These are phyloP conservation scores for Rozella allomycis DNA, from an alignment of 371 early-diverging fungal genomes.

Conservation along the genomic window DNA sequence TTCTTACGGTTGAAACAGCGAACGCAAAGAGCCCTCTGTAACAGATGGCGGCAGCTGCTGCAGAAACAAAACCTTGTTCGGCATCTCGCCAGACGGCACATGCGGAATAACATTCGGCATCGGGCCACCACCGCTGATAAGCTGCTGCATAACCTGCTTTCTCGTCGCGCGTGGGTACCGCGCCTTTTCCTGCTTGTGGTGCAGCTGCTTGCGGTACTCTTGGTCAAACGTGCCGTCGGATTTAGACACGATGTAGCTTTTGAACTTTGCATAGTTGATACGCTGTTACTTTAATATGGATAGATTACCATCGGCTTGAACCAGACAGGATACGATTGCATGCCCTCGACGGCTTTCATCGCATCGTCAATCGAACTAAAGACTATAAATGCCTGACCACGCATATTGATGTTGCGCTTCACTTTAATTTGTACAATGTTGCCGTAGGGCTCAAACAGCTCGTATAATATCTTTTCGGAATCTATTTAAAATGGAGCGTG, in stretches of 20 bases:
- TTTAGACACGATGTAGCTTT: slow-evolving; percentile 1
- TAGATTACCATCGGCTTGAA: slow-evolving; percentile 22
- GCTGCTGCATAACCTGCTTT: neutral
- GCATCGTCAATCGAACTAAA: slow-evolving; percentile 38
- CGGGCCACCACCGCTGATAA: neutral
- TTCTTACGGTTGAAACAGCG: slow-evolving; percentile 2
- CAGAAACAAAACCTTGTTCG: slow-evolving; percentile 4
- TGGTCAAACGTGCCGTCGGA: slow-evolving; percentile 1
- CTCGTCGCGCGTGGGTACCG: neutral
- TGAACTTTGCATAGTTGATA: slow-evolving; percentile 1
- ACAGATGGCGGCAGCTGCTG: slow-evolving; percentile 3
- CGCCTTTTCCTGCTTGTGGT: slow-evolving; percentile 2
- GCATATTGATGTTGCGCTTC: slow-evolving; percentile 37
- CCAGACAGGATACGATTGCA: slow-evolving; percentile 33
- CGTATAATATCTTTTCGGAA: slow-evolving; percentile 14
- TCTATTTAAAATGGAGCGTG: slow-evolving; percentile 1
- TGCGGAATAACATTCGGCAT: neutral
- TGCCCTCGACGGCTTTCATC: slow-evolving; percentile 21
- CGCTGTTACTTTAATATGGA: neutral
- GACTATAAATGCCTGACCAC: slow-evolving; percentile 63
- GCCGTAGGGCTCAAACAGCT: slow-evolving; percentile 31
- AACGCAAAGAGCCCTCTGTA: slow-evolving; percentile 1
- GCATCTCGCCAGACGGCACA: neutral
- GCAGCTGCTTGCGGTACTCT: neutral
- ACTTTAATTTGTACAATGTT: slow-evolving; percentile 41